Evolutionary conservation across 2,329 filamentous ascomycete species (phyloP).

Genomic region (Tolypocladium sp.): DNA sequence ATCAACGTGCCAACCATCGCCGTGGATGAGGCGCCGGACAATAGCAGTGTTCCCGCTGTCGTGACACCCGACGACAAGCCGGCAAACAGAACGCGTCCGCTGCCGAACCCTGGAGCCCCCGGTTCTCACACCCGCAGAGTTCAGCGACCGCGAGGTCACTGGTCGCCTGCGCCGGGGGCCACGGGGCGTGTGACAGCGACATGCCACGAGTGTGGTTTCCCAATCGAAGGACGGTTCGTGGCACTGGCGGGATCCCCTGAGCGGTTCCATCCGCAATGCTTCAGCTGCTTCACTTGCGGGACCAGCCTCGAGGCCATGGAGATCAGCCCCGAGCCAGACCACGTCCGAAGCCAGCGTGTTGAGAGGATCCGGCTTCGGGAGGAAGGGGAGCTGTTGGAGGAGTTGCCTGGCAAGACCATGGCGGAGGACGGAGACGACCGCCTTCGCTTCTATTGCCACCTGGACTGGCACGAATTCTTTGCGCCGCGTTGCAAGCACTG

Average conservation of each 20-base stretch:
- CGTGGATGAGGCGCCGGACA: conserved; percentile 21
- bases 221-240: conserved; percentile 86
- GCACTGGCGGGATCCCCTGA: conserved; percentile 62
- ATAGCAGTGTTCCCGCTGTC: conserved; percentile 33
- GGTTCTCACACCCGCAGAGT: conserved; percentile 22
- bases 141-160: conserved; percentile 41
- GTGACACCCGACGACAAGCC: conserved; percentile 34
- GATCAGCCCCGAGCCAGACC: conserved; percentile 85
- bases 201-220: conserved; percentile 74
- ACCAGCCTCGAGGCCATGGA: conserved; percentile 89
- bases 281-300: conserved; percentile 78
- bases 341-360: conserved; percentile 60
- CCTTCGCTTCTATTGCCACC: conserved; percentile 86
- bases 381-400: conserved; percentile 48
- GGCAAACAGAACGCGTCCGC: conserved; percentile 15
- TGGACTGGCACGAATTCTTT: conserved; percentile 97
- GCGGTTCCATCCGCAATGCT: conserved; percentile 90
- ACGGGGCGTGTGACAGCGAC: conserved; percentile 52
- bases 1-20: conserved; percentile 43
- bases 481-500: conserved; percentile 92
- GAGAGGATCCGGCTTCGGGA: conserved; percentile 59
- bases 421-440: conserved; percentile 64
- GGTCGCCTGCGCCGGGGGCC: conserved; percentile 44
- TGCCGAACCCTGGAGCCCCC: conserved; percentile 36
- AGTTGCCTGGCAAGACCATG: conserved; percentile 53